These are phyloP conservation scores for Kuraishia molischiana DNA, from an alignment of 805 yeast genomes.

Conservation along the genomic window DNA sequence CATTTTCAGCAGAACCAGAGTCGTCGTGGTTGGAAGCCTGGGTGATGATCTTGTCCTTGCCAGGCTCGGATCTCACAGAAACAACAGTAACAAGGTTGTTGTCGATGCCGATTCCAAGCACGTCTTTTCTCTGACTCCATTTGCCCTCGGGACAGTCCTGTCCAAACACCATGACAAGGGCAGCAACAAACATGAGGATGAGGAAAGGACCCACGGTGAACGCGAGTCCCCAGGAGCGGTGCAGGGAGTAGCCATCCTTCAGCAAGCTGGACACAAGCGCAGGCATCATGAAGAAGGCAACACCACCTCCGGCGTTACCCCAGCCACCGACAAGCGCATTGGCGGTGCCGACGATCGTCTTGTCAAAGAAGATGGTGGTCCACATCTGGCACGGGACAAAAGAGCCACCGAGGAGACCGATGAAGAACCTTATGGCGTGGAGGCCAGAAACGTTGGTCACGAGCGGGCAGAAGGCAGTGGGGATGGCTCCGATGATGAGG, in stretches of 20 bases:
- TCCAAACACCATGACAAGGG: slow-evolving; percentile 14
- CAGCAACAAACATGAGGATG: slow-evolving; percentile 18
- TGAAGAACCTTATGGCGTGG: slow-evolving; percentile 19
- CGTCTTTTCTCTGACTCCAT: slow-evolving; percentile 19
- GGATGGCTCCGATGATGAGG: slow-evolving; percentile 16
- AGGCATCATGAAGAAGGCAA: slow-evolving; percentile 23
- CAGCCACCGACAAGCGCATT: slow-evolving; percentile 22
- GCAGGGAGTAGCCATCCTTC: slow-evolving; percentile 11
- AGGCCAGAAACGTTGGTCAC: slow-evolving; percentile 14
- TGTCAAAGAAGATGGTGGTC: slow-evolving; percentile 19
- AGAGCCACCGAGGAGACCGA: slow-evolving; percentile 21
- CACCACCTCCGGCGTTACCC: slow-evolving; percentile 24
- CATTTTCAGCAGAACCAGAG: slow-evolving; percentile 4
- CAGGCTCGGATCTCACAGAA: slow-evolving; percentile 7
- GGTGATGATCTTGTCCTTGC: slow-evolving; percentile 5
- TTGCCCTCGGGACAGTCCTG: slow-evolving; percentile 25
- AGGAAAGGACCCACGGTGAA: slow-evolving; percentile 22
- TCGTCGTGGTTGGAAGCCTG: slow-evolving; percentile 3
- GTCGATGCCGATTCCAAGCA: slow-evolving; percentile 15
- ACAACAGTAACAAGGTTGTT: slow-evolving; percentile 13
- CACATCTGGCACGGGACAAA: slow-evolving; percentile 20
- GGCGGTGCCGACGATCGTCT: slow-evolving; percentile 19
- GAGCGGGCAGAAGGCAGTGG: slow-evolving; percentile 18
- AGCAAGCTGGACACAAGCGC: slow-evolving; percentile 12
- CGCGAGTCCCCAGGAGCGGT: slow-evolving; percentile 17